Base-by-base conservation (phyloP, 352 stramenopile genomes). In the Globisporangium iwayamae region DNA sequence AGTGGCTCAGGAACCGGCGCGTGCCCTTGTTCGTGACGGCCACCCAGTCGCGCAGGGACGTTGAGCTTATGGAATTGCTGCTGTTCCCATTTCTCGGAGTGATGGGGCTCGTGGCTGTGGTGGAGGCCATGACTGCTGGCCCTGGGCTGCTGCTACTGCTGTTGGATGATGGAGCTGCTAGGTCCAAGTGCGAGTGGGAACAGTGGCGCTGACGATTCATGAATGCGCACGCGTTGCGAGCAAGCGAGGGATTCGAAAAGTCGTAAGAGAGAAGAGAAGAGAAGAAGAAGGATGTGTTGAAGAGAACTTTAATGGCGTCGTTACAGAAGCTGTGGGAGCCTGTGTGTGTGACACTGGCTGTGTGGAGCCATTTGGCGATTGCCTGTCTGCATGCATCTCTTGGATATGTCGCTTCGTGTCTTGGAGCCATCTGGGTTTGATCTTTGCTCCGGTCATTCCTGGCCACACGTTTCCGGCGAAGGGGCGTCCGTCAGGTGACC, bases 21-120 rank as follows among this genome's bases (percentile, higher is more conserved):
- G 46, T 64, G 46, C 58, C 34, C 13, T 36, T 47, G 46, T 64
- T 64, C 36, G 58, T 64, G 20, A 34, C 59, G 59, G 46, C n/a
- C 28, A 64, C 59, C 59, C 59, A 64, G 20, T 57, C 45, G 11
- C 45, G 45, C 5, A 62, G 43, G 20, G 43, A n/a, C 16, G 16
- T 11, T 48, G 16, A 7, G 11, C 36, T 41, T 10, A 18, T 10
- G 43, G 4, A 9, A 3, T 10, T 22, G 43, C 14, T 47, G 16
- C 14, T 47, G 41, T 28, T 28, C 25, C 25, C 25, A 28, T 28
- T 28, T 28, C 25, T 28, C 25, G 25, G 25, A 28, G 41, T 47
- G 11, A 11, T 11, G 10, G 39, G 39, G 14, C 39, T 16, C 11
- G 39, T 18, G 41, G 41, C 14, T 4, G 20, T 18, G 16, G 41